Conservation (phyloP, 2,329 filamentous ascomycete species). For the Ophiocordyceps camponoti-floridani region DNA sequence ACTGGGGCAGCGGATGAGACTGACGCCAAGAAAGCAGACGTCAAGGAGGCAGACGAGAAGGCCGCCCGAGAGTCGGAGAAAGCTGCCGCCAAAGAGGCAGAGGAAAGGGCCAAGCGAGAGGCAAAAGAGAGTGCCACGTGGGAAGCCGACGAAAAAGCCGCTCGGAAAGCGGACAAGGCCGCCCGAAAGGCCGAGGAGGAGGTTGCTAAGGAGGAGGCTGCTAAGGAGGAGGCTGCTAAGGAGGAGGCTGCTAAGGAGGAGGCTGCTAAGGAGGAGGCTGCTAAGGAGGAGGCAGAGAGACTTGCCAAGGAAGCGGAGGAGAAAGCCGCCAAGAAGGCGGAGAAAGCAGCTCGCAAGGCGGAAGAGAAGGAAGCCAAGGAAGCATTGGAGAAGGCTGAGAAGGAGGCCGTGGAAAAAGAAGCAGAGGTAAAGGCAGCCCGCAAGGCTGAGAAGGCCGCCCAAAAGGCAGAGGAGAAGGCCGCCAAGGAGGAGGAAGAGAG, state of each 20-base stretch:
- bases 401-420: constrained; percentile 24
- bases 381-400: constrained; percentile 21
- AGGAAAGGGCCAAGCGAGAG: constrained; percentile 8
- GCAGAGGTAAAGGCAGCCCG: constrained; percentile 25
- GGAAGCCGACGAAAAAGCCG: constrained; percentile 7
- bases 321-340: not conserved
- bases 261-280: constrained; percentile 9
- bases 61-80: constrained; percentile 11
- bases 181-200: constrained; percentile 7
- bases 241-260: constrained; percentile 7
- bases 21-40: not conserved
- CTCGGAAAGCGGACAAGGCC: constrained; percentile 16
- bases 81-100: no score
- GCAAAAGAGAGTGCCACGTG: constrained; percentile 11
- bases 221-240: constrained; percentile 5
- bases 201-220: no score
- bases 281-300: constrained; percentile 12
- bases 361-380: constrained; percentile 16
- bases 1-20: no score
- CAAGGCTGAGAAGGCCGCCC: constrained; percentile 15
- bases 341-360: constrained; percentile 17
- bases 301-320: constrained; percentile 14
- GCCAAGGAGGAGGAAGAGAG: constrained; percentile 20
- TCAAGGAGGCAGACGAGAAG: constrained; percentile 10
- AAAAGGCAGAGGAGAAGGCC: constrained; percentile 13